Evolutionary conservation across 2,329 filamentous ascomycete genomes (phyloP).

Genomic region (Lachnellula cervina): DNA sequence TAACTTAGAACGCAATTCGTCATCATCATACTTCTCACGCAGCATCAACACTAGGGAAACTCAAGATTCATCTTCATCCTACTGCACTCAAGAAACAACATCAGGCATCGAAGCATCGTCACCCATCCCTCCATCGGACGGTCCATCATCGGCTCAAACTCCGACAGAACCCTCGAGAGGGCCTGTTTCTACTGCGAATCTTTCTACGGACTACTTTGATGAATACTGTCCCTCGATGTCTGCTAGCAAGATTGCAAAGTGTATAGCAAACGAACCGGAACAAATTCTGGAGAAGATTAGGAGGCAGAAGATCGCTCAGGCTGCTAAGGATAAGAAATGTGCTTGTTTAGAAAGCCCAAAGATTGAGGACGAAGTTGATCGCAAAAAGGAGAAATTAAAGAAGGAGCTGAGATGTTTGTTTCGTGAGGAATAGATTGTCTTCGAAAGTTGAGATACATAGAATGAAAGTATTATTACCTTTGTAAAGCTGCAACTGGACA

Average conservation of each 20-base stretch:
- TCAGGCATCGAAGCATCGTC: neutral
- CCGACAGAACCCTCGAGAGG: neutral
- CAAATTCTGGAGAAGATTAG: conserved; percentile 21
- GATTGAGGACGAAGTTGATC: neutral
- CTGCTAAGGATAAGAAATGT: neutral
- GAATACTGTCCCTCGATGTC: conserved; percentile 10
- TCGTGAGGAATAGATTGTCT: conserved; percentile 11
- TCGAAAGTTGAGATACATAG: neutral
- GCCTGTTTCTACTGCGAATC: neutral
- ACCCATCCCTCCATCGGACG: neutral
- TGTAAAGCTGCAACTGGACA: neutral
- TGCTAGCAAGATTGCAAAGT: conserved; percentile 5
- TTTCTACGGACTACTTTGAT: conserved; percentile 19
- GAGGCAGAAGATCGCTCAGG: conserved; percentile 3
- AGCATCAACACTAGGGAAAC: neutral
- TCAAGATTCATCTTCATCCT: neutral
- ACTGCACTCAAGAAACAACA: neutral
- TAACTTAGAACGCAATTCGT: neutral
- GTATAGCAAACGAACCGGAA: conserved; percentile 16
- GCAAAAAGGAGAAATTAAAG: conserved; percentile 16
- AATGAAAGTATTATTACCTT: neutral
- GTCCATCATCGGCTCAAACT: neutral
- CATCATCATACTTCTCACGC: conserved; percentile 6
- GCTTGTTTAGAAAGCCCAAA: neutral
- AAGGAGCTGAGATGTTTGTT: conserved; percentile 23